Evolutionary conservation across 2,329 filamentous ascomycete species (phyloP).

Genomic region (Magnaporthiopsis rhizophila): DNA sequence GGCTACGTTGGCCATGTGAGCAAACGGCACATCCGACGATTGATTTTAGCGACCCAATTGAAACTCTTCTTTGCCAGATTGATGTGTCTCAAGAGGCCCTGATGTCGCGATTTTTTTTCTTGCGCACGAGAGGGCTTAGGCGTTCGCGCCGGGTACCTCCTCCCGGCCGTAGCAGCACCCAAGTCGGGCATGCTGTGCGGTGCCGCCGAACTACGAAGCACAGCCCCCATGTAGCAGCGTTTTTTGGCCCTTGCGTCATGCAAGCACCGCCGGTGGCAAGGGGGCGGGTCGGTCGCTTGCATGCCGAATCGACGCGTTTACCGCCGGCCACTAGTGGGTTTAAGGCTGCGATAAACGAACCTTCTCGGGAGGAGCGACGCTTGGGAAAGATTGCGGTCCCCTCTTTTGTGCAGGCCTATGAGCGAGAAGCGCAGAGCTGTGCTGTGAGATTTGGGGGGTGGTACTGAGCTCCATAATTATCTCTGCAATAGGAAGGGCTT

Average conservation of each 20-base stretch:
- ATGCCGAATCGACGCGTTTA: neutral
- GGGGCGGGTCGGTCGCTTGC: neutral
- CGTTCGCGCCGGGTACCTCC: too few species aligned
- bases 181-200: neutral
- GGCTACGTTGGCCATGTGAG: neutral
- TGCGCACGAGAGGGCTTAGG: neutral
- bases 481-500: neutral
- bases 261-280: neutral
- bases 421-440: too few species aligned
- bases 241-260: neutral
- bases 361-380: neutral
- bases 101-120: neutral
- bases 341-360: neutral
- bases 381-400: neutral
- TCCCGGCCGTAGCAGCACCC: too few species aligned
- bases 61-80: neutral
- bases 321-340: neutral
- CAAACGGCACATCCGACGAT: neutral
- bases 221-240: too few species aligned
- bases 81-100: neutral
- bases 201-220: neutral
- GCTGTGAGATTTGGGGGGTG: neutral
- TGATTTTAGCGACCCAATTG: neutral
- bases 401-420: neutral
- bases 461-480: neutral